Conservation (phyloP, 148 eudicot species). For the Rhododendron vialii region DNA sequence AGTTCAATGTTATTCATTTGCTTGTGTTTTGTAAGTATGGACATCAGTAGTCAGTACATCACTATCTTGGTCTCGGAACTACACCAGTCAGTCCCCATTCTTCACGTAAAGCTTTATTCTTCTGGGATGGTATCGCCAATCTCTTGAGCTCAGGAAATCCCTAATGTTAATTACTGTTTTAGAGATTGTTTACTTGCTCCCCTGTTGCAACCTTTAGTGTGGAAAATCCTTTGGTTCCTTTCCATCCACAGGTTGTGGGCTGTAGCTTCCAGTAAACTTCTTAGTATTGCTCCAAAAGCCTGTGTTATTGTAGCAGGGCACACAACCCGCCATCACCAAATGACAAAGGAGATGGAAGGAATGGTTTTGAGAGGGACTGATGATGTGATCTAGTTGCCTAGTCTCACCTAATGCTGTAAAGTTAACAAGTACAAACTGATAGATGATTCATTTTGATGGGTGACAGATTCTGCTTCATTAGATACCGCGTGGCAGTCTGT, state of each 20-base stretch:
- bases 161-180: neutral
- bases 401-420: neutral
- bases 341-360: neutral
- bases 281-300: neutral
- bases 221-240: neutral
- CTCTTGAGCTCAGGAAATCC: neutral
- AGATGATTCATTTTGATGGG: neutral
- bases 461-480: neutral
- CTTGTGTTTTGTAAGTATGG: neutral
- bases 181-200: neutral
- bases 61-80: neutral
- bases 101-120: neutral
- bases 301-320: neutral
- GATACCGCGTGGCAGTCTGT: neutral
- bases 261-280: neutral
- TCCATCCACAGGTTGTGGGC: neutral
- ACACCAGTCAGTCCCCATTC: neutral
- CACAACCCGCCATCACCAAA: neutral
- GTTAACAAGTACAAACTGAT: neutral
- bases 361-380: slow-evolving; percentile 1
- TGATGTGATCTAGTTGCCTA: neutral
- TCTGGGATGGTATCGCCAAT: neutral
- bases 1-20: neutral
- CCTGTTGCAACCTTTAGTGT: neutral
- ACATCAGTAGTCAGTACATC: neutral